These are phyloP conservation scores for Vanrija sp. DNA, from an alignment of 1,284 basidiomycete genomes.

Conservation along the genomic window DNA sequence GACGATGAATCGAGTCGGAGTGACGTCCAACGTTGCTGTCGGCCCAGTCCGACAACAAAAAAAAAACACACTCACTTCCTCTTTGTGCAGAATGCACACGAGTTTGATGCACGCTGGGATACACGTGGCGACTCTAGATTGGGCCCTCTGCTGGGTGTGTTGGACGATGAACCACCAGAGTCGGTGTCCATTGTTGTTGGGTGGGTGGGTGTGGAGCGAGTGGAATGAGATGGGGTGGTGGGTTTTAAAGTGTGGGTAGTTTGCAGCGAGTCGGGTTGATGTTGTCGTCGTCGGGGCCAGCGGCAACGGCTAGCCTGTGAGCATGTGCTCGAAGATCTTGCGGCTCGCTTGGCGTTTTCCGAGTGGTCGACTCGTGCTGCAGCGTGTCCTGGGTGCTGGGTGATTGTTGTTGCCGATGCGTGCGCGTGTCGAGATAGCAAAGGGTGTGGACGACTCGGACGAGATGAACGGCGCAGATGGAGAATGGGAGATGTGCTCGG, in stretches of 20 bases:
- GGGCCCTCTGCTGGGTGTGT: neutral
- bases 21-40: neutral
- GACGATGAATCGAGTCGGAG: neutral
- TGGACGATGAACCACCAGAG: neutral
- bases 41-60: neutral
- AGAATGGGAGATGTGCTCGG: too few relatives aligned
- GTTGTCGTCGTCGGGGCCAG: neutral
- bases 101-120: slow-evolving; percentile 19
- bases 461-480: too few relatives aligned
- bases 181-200: neutral
- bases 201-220: neutral
- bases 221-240: neutral
- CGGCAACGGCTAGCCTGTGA: too few relatives aligned
- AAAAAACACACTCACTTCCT: slow-evolving; percentile 14
- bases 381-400: too few relatives aligned
- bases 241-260: neutral
- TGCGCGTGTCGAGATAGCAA: neutral
- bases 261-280: too few relatives aligned
- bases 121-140: slow-evolving; percentile 2
- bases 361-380: neutral
- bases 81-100: slow-evolving; percentile 22
- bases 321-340: too few relatives aligned
- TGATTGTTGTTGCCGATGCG: too few relatives aligned
- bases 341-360: neutral
- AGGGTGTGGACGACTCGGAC: too few relatives aligned